Conservation (phyloP, 176 grass and related monocot genomes). For the Microstegium vimineum region DNA sequence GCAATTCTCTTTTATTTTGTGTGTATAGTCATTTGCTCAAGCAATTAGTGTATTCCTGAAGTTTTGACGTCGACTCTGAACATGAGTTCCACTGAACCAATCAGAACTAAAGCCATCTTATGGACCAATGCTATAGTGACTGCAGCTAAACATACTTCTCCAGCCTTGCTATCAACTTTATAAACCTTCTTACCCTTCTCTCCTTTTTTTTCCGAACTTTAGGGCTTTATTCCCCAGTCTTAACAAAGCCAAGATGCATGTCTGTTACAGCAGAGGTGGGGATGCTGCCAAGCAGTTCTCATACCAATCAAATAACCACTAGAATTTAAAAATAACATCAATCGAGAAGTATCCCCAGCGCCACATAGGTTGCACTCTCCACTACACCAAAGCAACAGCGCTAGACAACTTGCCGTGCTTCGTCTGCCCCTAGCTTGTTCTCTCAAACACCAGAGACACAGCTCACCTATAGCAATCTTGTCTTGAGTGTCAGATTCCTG, state of each 20-base stretch:
- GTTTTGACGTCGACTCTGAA: neutral
- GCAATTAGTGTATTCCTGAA: neutral
- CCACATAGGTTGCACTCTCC: neutral
- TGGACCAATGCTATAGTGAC: neutral
- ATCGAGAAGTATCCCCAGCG: neutral
- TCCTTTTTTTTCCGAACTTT: neutral
- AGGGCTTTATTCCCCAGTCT: neutral
- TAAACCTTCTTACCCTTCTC: neutral
- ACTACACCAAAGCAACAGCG: too few relatives aligned
- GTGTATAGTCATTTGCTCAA: neutral
- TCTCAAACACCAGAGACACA: too few relatives aligned
- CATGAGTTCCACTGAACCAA: neutral
- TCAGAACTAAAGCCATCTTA: neutral
- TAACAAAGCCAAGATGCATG: neutral
- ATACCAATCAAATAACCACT: neutral
- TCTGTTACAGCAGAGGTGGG: neutral
- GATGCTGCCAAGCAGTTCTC: neutral
- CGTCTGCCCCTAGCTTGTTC: too few relatives aligned
- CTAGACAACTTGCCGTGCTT: too few relatives aligned
- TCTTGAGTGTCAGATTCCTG: too few relatives aligned
- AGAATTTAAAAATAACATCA: neutral
- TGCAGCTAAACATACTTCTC: constrained; percentile 6
- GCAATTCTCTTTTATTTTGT: constrained; percentile 19
- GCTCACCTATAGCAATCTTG: too few relatives aligned
- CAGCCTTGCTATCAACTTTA: neutral